A percentile compares a stretch with the other conserved stretches of the same genome.
phyloP scores from a whole-genome alignment of 2,329 filamentous ascomycete genomes.

The Ophiostoma novo-ulmi region DNA sequence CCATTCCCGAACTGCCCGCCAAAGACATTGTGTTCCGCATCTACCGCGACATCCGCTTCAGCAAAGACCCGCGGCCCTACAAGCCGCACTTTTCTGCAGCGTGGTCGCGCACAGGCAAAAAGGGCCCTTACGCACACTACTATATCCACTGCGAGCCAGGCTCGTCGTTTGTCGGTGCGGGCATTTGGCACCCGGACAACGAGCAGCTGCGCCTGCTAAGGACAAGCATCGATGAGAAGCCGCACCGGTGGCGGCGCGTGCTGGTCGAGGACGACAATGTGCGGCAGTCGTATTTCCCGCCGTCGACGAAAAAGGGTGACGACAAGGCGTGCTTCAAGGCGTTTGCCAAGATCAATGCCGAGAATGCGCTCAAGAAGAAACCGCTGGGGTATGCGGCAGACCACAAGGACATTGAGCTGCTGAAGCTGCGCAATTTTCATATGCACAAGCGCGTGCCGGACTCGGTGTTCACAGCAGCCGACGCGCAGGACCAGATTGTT shows the following conservation, averaged over 20 bases:
- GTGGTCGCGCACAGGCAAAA: constrained; percentile 81
- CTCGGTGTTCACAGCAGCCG: constrained; percentile 54
- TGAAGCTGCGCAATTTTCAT: constrained; percentile 76
- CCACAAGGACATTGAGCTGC: constrained; percentile 72
- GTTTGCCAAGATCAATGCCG: constrained; percentile 65
- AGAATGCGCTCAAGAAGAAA: constrained; percentile 74
- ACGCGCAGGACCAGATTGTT: constrained; percentile 60
- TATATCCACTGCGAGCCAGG: constrained; percentile 77
- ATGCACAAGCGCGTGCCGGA: constrained; percentile 63
- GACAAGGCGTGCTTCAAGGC: constrained; percentile 54
- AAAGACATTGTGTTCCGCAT: constrained; percentile 87
- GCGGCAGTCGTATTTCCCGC: constrained; percentile 51
- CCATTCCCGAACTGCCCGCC: constrained; percentile 76
- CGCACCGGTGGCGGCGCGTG: constrained; percentile 62
- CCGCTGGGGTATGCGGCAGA: constrained; percentile 75
- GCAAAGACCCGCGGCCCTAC: constrained; percentile 78
- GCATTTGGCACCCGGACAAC: constrained; percentile 73
- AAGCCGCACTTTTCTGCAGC: constrained; percentile 79
- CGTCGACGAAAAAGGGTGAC: constrained; percentile 49
- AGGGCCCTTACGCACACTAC: constrained; percentile 83
- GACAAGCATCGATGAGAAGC: constrained; percentile 67
- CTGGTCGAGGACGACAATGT: constrained; percentile 56
- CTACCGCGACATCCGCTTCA: constrained; percentile 80
- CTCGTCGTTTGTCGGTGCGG: constrained; percentile 67
- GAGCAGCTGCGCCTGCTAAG: constrained; percentile 62